Conservation (phyloP, 345 rosid genomes). For the Sapria himalayana region DNA sequence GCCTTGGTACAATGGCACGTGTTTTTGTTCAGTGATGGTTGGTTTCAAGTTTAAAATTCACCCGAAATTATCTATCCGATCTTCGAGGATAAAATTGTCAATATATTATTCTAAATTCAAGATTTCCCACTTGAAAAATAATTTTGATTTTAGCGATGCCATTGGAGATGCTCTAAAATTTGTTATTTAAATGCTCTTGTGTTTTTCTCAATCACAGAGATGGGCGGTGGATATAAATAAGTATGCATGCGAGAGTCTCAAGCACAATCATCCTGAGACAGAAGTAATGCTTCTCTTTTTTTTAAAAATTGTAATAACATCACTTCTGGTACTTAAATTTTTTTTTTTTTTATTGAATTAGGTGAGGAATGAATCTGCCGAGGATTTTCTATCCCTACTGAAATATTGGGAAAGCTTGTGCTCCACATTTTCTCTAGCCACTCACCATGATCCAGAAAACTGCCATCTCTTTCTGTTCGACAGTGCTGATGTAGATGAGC, state of each 20-base stretch:
- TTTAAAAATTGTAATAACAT: too few species aligned
- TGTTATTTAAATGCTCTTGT: background rate
- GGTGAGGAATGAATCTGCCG: conserved; percentile 56
- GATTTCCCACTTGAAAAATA: too few species aligned
- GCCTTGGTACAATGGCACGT: too few species aligned
- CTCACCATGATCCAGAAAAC: conserved; percentile 9
- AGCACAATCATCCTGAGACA: conserved; percentile 42
- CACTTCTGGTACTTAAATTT: background rate
- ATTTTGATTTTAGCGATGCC: too few species aligned
- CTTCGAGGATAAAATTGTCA: too few species aligned
- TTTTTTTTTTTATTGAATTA: conserved; percentile 4
- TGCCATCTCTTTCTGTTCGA: conserved; percentile 9
- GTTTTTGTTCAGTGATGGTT: too few species aligned
- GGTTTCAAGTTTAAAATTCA: too few species aligned
- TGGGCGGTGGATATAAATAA: conserved; percentile 62
- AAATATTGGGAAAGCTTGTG: conserved; percentile 51
- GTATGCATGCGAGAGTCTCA: conserved; percentile 36
- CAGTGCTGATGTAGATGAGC: conserved; percentile 8
- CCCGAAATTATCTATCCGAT: too few species aligned
- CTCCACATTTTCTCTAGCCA: conserved; percentile 17
- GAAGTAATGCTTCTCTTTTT: conserved; percentile 19
- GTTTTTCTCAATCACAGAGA: conserved; percentile 15
- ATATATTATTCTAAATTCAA: too few species aligned
- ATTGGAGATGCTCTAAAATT: too few species aligned
- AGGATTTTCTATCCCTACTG: conserved; percentile 29